phyloP scores from a whole-genome alignment of 345 rosid genomes.

The Microcos paniculata region DNA sequence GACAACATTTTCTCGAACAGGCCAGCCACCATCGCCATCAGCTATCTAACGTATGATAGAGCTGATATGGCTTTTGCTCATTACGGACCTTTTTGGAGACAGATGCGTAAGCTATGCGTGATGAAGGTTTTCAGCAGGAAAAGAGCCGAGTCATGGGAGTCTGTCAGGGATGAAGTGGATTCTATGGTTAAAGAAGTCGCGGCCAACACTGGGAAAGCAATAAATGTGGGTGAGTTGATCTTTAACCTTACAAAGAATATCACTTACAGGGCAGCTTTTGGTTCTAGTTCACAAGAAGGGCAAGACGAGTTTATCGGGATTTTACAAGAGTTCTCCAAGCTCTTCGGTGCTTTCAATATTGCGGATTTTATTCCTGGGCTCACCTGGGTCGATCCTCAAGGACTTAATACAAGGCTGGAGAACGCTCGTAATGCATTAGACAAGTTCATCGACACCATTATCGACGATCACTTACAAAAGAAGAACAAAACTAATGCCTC shows the following conservation, averaged over 20 bases:
- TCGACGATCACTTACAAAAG: slow-evolving; percentile 72
- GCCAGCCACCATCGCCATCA: slow-evolving; percentile 78
- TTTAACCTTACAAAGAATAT: slow-evolving; percentile 75
- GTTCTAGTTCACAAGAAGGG: slow-evolving; percentile 53
- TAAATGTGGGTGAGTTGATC: slow-evolving; percentile 76
- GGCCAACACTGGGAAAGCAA: slow-evolving; percentile 40
- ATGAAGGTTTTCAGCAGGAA: slow-evolving; percentile 91
- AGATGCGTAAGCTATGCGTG: slow-evolving; percentile 92
- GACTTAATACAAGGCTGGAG: slow-evolving; percentile 51
- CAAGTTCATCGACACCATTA: slow-evolving; percentile 68
- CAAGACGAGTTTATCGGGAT: slow-evolving; percentile 76
- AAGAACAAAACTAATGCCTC: not conserved
- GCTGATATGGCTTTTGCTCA: slow-evolving; percentile 98
- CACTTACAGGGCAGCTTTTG: slow-evolving; percentile 82
- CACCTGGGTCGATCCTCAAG: slow-evolving; percentile 68
- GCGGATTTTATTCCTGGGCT: slow-evolving; percentile 80
- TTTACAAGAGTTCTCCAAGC: slow-evolving; percentile 88
- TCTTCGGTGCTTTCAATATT: slow-evolving; percentile 88
- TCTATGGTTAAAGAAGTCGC: slow-evolving; percentile 39
- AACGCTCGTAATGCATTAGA: slow-evolving; percentile 73
- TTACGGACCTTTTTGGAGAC: slow-evolving; percentile 97
- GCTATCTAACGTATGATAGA: slow-evolving; percentile 80
- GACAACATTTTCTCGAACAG: slow-evolving; percentile 86
- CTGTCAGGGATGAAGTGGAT: slow-evolving; percentile 87
- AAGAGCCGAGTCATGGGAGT: slow-evolving; percentile 91